A percentile compares a stretch with the other conserved stretches of the same genome.
These are phyloP conservation scores for Ilyonectria robusta DNA, from an alignment of 2,329 filamentous ascomycete species.

Conservation along the genomic window DNA sequence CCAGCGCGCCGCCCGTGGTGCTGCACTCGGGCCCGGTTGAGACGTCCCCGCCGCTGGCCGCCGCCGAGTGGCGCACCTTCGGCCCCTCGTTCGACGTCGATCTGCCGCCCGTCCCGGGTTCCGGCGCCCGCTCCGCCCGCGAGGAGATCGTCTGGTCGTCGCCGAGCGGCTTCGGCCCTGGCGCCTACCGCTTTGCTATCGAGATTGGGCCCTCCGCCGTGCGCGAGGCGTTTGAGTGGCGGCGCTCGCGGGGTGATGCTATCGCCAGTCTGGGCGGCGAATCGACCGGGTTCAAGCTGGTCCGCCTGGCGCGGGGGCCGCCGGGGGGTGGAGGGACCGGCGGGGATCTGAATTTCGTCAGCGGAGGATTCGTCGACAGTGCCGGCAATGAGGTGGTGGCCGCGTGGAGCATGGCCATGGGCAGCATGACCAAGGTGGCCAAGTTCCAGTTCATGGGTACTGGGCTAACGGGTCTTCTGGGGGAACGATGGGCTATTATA, in stretches of 20 bases:
- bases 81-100: conserved; percentile 37
- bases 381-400: conserved; percentile 43
- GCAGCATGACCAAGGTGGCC: conserved; percentile 37
- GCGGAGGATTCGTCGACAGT: conserved; percentile 34
- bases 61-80: conserved; percentile 35
- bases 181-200: conserved; percentile 35
- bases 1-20: conserved; percentile 33
- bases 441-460: conserved; percentile 44
- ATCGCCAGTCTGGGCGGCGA: conserved; percentile 34
- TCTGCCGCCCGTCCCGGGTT: conserved; percentile 36
- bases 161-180: conserved; percentile 19
- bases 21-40: conserved; percentile 42
- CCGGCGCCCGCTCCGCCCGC: conserved; percentile 21
- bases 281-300: conserved; percentile 42
- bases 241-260: conserved; percentile 35
- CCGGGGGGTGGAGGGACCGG: conserved; percentile 12
- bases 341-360: conserved; percentile 25
- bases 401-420: conserved; percentile 35
- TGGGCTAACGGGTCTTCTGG: conserved; percentile 39
- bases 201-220: conserved; percentile 37
- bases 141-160: conserved; percentile 29
- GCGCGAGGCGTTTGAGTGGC: conserved; percentile 45
- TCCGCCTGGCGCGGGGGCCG: conserved; percentile 34
- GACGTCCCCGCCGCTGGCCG: conserved; percentile 37
- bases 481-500: conserved; percentile 48